phyloP scores from a whole-genome alignment of 1,139 yeast species.

The Arxiozyma slooffiae region DNA sequence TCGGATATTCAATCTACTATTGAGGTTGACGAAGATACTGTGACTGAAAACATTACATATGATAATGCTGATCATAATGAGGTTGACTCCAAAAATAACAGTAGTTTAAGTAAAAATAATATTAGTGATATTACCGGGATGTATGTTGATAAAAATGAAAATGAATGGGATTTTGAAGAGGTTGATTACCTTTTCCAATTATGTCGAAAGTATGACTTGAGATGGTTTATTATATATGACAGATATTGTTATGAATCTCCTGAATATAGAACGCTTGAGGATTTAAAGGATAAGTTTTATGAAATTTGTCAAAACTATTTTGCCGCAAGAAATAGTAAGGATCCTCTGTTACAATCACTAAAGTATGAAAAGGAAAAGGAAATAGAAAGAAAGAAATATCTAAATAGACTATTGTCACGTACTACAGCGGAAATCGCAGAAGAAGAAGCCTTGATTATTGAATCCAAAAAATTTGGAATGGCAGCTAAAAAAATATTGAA shows the following conservation, averaged over 20 bases:
- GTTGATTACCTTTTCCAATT: conserved; percentile 65
- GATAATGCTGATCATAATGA: not conserved
- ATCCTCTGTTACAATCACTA: conserved; percentile 34
- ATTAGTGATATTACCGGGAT: not conserved
- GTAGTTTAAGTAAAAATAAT: not conserved
- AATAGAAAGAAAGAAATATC: conserved; percentile 65
- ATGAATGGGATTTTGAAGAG: conserved; percentile 66
- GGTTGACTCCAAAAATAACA: not conserved
- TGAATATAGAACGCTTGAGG: conserved; percentile 44
- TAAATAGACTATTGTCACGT: conserved; percentile 65
- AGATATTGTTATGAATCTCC: conserved; percentile 42
- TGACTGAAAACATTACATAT: not conserved
- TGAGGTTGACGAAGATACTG: not conserved
- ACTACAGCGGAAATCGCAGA: conserved; percentile 97
- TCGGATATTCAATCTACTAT: not conserved
- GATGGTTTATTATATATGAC: conserved; percentile 82
- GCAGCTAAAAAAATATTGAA: conserved; percentile 82
- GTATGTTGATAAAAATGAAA: not conserved
- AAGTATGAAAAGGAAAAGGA: conserved; percentile 61
- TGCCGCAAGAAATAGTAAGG: conserved; percentile 33
- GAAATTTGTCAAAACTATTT: conserved; percentile 39
- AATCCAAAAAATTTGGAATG: conserved; percentile 84
- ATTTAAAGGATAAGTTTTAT: conserved; percentile 75
- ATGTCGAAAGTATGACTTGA: conserved; percentile 63
- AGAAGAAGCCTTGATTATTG: conserved; percentile 87